Conservation (phyloP, 108 stramenopile species). For the Skeletonema costatum region DNA sequence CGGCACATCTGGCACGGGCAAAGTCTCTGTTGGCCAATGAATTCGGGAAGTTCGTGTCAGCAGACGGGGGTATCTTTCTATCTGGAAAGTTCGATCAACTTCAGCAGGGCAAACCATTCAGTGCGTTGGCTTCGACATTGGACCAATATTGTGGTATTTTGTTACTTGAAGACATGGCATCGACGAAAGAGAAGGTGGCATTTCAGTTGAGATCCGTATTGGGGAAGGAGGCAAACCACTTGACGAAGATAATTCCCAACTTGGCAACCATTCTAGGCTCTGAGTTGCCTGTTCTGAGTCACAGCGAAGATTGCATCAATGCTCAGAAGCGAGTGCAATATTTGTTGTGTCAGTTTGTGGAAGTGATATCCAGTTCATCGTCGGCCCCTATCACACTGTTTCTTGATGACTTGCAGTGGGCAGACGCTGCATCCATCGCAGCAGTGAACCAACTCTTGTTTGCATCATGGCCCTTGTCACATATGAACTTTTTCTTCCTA, state of each 20-base stretch:
- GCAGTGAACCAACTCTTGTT: neutral
- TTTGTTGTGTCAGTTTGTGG: conserved; percentile 10
- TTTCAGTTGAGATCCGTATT: neutral
- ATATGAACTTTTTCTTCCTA: neutral
- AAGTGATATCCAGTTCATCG: neutral
- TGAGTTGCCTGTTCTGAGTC: neutral
- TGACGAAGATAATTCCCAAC: neutral
- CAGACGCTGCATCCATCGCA: conserved; percentile 3
- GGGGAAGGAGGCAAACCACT: neutral
- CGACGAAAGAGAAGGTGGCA: neutral
- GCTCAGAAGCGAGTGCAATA: neutral
- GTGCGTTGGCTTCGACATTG: neutral
- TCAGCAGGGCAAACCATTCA: neutral
- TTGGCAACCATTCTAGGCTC: neutral
- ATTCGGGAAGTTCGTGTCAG: neutral
- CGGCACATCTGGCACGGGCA: neutral
- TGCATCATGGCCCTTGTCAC: neutral
- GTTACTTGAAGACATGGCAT: neutral
- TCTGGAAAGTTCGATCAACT: neutral
- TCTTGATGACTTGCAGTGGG: conserved; percentile 8
- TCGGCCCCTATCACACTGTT: neutral
- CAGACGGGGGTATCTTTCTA: conserved; percentile 3
- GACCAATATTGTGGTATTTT: neutral
- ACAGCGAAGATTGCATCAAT: neutral
- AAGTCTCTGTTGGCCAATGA: neutral